Percentiles rank a stretch among this genome's conserved stretches.
phyloP scores from a whole-genome alignment of 2,329 filamentous ascomycete species.

The Colletotrichum musicola region DNA sequence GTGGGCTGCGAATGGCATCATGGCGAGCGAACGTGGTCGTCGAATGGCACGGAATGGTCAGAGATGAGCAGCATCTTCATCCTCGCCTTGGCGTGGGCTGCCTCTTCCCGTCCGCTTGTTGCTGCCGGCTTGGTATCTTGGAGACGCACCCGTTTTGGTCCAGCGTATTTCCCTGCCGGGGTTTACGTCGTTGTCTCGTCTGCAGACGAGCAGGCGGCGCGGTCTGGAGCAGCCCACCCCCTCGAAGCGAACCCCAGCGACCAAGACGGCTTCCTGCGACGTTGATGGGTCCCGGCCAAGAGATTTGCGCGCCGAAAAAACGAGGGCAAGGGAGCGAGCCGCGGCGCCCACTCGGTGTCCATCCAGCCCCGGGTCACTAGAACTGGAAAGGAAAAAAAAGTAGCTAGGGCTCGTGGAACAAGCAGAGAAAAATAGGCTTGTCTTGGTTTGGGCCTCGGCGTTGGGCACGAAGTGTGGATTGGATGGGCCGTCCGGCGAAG shows the following conservation, averaged over 20 bases:
- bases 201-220: slow-evolving; percentile 5
- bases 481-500: slow-evolving; percentile 17
- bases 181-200: slow-evolving; percentile 19
- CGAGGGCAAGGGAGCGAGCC: slow-evolving; percentile 18
- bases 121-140: slow-evolving; percentile 39
- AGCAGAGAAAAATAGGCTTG: slow-evolving; percentile 23
- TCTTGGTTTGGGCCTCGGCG: slow-evolving; percentile 29
- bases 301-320: slow-evolving; percentile 31
- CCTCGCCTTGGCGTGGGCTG: slow-evolving; percentile 36
- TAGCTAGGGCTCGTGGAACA: slow-evolving; percentile 7
- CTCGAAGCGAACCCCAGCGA: slow-evolving; percentile 15
- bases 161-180: slow-evolving; percentile 13
- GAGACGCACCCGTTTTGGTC: slow-evolving; percentile 11
- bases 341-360: slow-evolving; percentile 8
- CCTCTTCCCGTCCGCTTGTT: slow-evolving; percentile 38
- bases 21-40: background rate
- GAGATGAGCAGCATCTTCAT: slow-evolving; percentile 20
- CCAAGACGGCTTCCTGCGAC: slow-evolving; percentile 35
- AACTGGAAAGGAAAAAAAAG: background rate
- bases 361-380: slow-evolving; percentile 11
- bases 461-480: slow-evolving; percentile 39
- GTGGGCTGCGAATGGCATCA: slow-evolving; percentile 32
- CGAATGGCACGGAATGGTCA: slow-evolving; percentile 23
- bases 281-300: slow-evolving; percentile 31
- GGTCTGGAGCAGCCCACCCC: slow-evolving; percentile 5